Percentiles rank a stretch among this genome's conserved stretches.
Conservation (phyloP, 352 stramenopile genomes). For the Chrysophaeum taylorii region DNA sequence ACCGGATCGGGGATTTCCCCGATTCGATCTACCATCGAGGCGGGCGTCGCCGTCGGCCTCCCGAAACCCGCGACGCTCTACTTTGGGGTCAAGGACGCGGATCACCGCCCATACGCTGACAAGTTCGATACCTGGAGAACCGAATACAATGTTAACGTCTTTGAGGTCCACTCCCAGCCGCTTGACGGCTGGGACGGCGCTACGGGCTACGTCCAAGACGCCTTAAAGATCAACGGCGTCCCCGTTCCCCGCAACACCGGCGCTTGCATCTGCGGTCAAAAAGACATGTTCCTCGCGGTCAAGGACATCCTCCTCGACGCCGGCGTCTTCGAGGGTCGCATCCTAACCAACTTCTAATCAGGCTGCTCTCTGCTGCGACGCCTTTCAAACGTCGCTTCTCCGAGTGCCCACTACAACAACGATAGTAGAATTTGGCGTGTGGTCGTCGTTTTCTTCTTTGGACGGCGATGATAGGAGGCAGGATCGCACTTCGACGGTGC, state of each 20-base stretch:
- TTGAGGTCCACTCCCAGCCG: conserved; percentile 44
- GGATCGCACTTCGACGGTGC: no score
- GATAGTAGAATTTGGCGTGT: no score
- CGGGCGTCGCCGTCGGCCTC: conserved; percentile 33
- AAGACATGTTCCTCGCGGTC: conserved; percentile 55
- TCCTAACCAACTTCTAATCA: conserved; percentile 66
- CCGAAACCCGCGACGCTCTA: conserved; percentile 44
- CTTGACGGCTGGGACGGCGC: conserved; percentile 37
- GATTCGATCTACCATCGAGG: conserved; percentile 57
- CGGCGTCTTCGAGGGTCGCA: conserved; percentile 57
- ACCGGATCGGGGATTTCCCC: conserved; percentile 55
- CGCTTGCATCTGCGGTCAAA: conserved; percentile 55
- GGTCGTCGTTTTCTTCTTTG: no score
- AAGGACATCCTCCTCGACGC: conserved; percentile 49
- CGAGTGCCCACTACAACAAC: no score
- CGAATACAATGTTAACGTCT: conserved; percentile 42
- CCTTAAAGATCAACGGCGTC: conserved; percentile 57
- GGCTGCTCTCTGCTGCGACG: no score
- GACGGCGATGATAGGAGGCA: no score
- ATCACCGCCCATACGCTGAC: conserved; percentile 53
- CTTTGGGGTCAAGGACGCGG: conserved; percentile 47
- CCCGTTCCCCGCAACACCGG: conserved; percentile 54
- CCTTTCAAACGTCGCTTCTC: no score
- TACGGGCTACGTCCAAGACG: conserved; percentile 59
- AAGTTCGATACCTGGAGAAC: conserved; percentile 51